Base-by-base conservation (phyloP, 495 filamentous ascomycete genomes). In the Cryomyces minteri region DNA sequence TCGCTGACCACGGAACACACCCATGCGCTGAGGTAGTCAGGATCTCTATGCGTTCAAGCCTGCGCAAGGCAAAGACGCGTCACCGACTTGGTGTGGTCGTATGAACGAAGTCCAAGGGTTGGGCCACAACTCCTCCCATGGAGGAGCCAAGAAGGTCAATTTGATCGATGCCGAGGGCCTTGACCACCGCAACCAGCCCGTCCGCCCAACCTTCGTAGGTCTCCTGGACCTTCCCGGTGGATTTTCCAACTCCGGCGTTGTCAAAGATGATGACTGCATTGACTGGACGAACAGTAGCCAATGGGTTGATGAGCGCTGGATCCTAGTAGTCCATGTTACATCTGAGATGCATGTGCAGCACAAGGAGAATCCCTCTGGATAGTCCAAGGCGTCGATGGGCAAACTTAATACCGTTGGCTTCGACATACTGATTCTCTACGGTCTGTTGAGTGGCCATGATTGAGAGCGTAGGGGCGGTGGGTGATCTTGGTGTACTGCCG, bases 321-420 rank as follows among this genome's bases (percentile, higher is more conserved):
- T 58, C 55, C 55, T 47, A 55, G 32, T 47, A 48, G 28, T 54
- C 48, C 48, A 51, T 54, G 18, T 41, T 49, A 43, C 53, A 59
- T 43, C 63, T 49, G 51, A 63, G 60, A 41, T 66, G 63, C 34
- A 48, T 51, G 37, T 49, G 52, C 47, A 55, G 57, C 1, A 64
- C 44, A 11, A 65, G 55, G n/a, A 59, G 58, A 7, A 51, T 51
- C 43, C 46, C 54, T 0, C 44, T 30, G 39, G 47, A n/a, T n/a
- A 48, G 39, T 43, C 59, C 59, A 33, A 66, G 50, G 40, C 45
- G 53, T 41, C 62, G 63, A 51, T 66, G 62, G 49, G 63, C 63
- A 44, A 59, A 46, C 8, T 46, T 54, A 40, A 47, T 52, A 43
- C 51, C 53, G 31, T 50, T 45, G 42, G 48, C 39, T 32, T 47